Percentiles rank a stretch among this genome's conserved stretches.
Evolutionary conservation across 2,329 filamentous ascomycete species (phyloP).

Genomic region (Fusarium sp.): DNA sequence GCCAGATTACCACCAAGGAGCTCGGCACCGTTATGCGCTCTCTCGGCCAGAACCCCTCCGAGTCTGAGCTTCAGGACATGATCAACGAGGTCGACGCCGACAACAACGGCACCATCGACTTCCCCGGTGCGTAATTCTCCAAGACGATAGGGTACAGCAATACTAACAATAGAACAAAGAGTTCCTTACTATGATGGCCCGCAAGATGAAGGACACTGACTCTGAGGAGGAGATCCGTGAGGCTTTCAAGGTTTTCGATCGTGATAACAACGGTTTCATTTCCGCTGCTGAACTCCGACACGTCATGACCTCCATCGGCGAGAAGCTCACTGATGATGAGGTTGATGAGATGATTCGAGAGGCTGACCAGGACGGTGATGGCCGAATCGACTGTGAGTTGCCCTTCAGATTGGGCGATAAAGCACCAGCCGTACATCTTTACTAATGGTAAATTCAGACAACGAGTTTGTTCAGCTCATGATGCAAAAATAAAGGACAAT

Average conservation of each 20-base stretch:
- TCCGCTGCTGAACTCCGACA: constrained; percentile 89
- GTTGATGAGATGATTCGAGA: constrained; percentile 95
- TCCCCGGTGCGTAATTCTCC: constrained; percentile 75
- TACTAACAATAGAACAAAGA: constrained; percentile 64
- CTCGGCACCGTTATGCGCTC: constrained; percentile 92
- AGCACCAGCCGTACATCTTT: background rate
- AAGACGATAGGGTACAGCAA: background rate
- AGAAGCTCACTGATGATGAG: constrained; percentile 91
- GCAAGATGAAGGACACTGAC: constrained; percentile 95
- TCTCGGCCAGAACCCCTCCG: constrained; percentile 88
- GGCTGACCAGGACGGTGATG: constrained; percentile 90
- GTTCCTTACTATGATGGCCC: constrained; percentile 93
- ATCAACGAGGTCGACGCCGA: constrained; percentile 94
- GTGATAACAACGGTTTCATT: constrained; percentile 93
- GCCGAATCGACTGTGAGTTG: constrained; percentile 84
- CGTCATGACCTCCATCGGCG: constrained; percentile 92
- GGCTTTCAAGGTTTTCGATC: constrained; percentile 90
- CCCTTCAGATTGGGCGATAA: background rate
- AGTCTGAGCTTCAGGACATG: constrained; percentile 93
- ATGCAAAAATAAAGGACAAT: constrained; percentile 83
- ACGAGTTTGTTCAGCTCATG: constrained; percentile 95
- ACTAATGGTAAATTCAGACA: constrained; percentile 68
- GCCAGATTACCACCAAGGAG: constrained; percentile 93
- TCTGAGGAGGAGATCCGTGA: constrained; percentile 92
- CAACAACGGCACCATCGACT: constrained; percentile 94